Evolutionary conservation across 805 yeast genomes (phyloP), one percentile per base, ranked within the genome.

Genomic region (Suhomyces sp.): DNA sequence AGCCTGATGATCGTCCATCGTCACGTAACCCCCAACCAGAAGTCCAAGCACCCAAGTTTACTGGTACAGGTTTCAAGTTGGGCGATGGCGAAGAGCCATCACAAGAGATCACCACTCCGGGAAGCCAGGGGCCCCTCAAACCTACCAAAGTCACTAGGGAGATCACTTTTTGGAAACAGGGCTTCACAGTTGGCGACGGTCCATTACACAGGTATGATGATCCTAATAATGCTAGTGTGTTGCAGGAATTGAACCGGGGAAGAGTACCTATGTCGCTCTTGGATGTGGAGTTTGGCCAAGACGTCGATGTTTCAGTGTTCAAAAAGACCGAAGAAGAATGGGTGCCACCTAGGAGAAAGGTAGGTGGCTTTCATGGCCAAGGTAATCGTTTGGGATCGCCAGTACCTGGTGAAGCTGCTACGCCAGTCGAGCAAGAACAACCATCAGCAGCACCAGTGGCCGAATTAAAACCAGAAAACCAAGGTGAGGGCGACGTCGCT

Each of bases 121-220:
- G 50, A 15, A 56, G 62, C 5, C 55, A 41, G 35, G 21, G 44
- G 20, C 61, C 63, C 4, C 57, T 57, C 44, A 60, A 59, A 44
- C 75, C 75, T 5, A 51, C 56, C 39, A 84, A 82, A 53, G 97
- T 86, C 4, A 78, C 80, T 15, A 80, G 98, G 63, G 87, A 87
- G 43, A 86, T 94, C 55, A 89, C 96, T 0, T 93, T 94, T 67
- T 94, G 99, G 99, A 86, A 84, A 59, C 93, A 94, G 62, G 99
- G 99, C 1, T 94, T 94, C 71, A 89, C 90, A 56, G 91, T 94
- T 22, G 98, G 94, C 29, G 97, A 92, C 46, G 98, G 98, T 2
- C 82, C 82, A 21, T 77, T 94, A 51, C 86, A 81, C 66, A 77
- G 94, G 53, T 94, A 91, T 66, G 97, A 93, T 62, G 98, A 94